phyloP scores from a whole-genome alignment of 805 yeast species.

The Yamadazyma kitorensis region DNA sequence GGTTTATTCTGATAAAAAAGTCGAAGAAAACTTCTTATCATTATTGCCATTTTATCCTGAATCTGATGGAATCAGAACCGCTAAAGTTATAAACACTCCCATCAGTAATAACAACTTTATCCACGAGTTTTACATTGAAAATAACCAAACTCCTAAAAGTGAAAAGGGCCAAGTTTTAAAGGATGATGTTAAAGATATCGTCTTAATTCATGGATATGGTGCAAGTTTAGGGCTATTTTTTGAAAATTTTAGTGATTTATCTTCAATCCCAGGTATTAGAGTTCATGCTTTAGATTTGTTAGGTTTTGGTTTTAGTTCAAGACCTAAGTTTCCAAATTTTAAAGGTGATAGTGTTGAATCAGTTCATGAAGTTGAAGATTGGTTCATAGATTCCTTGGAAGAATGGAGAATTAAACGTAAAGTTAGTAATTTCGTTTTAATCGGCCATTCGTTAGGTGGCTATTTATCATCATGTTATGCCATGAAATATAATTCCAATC shows the following conservation, averaged over 20 bases:
- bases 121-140: conserved; percentile 71
- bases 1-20: conserved; percentile 23
- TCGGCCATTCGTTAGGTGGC: conserved; percentile 48
- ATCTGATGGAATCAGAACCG: conserved; percentile 45
- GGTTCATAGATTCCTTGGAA: conserved; percentile 44
- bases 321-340: conserved; percentile 45
- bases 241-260: conserved; percentile 56
- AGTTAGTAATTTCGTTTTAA: conserved; percentile 31
- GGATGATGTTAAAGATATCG: conserved; percentile 45
- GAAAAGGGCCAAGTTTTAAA: conserved; percentile 4
- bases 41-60: conserved; percentile 58
- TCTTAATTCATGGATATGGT: conserved; percentile 89
- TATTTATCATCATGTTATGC: conserved; percentile 43
- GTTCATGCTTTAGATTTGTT: conserved; percentile 69
- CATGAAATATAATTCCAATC: conserved; percentile 34
- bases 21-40: conserved; percentile 46
- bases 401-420: conserved; percentile 40
- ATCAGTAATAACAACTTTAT: conserved; percentile 57
- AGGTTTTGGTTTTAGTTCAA: conserved; percentile 68
- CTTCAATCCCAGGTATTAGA: conserved; percentile 50
- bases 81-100: conserved; percentile 51
- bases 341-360: conserved; percentile 30
- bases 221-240: conserved; percentile 84
- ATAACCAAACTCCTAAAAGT: conserved; percentile 28
- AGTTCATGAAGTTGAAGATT: conserved; percentile 35